phyloP scores from a whole-genome alignment of 2,329 filamentous ascomycete genomes.

The Amesomyces nigricolor region DNA sequence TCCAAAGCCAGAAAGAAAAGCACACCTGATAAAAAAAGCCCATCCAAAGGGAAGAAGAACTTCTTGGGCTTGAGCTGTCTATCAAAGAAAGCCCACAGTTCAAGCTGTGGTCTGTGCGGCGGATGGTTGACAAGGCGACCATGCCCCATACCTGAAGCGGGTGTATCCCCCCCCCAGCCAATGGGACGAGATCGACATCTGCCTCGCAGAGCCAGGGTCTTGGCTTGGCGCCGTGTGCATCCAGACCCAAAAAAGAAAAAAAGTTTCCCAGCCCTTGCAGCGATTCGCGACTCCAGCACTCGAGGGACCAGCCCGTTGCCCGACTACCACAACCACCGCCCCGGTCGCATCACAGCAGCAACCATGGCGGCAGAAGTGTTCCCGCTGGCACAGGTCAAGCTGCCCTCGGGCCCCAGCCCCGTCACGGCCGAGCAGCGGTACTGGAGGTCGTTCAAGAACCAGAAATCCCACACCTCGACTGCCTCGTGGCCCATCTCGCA shows the following conservation, averaged over 20 bases:
- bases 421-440: constrained; percentile 90
- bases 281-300: background rate
- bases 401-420: constrained; percentile 74
- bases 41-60: too few species aligned
- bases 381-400: constrained; percentile 73
- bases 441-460: constrained; percentile 93
- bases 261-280: constrained; percentile 6
- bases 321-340: constrained; percentile 11
- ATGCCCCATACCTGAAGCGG: too few species aligned
- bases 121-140: too few species aligned
- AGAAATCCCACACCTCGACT: constrained; percentile 82
- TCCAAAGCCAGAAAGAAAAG: too few species aligned
- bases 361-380: constrained; percentile 81
- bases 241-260: constrained; percentile 4
- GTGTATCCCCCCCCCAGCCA: too few species aligned
- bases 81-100: too few species aligned
- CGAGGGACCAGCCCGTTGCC: background rate
- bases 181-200: too few species aligned
- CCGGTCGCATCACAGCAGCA: constrained; percentile 9
- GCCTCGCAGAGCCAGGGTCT: background rate
- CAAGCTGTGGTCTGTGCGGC: too few species aligned
- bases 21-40: too few species aligned
- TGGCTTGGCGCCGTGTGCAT: background rate
- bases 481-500: constrained; percentile 86
- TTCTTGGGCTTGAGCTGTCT: too few species aligned